phyloP scores from a whole-genome alignment of 1,284 basidiomycete species.

The Ustilago nuda region DNA sequence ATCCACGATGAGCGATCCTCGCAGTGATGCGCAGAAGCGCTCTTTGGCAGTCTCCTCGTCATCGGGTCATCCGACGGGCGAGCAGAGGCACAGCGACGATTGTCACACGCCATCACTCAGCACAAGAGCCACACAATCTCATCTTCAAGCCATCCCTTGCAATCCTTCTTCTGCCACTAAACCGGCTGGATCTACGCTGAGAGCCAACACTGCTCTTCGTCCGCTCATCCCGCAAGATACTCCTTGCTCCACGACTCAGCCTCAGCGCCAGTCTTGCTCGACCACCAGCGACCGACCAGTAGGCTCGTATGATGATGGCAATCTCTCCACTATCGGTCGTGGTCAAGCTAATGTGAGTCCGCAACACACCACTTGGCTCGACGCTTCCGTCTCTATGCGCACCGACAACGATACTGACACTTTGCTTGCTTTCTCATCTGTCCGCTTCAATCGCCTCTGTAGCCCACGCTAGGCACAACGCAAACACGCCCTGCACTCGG shows the following conservation, averaged over 20 bases:
- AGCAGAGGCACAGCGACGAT: constrained; percentile 24
- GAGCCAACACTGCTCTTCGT: constrained; percentile 27
- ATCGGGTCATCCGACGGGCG: constrained; percentile 7
- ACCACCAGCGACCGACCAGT: constrained; percentile 21
- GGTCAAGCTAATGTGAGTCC: constrained; percentile 33
- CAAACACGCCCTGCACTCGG: constrained; percentile 31
- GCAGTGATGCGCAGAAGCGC: constrained; percentile 45
- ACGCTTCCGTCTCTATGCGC: too few relatives aligned
- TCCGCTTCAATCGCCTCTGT: not conserved
- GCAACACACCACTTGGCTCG: not conserved
- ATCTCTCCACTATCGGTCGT: constrained; percentile 33
- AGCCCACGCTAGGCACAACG: constrained; percentile 22
- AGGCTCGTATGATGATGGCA: constrained; percentile 31
- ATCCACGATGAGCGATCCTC: constrained; percentile 21
- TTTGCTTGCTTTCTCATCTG: not conserved
- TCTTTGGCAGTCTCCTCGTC: not conserved
- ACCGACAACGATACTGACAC: not conserved
- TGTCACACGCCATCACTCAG: constrained; percentile 47
- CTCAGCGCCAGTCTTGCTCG: constrained; percentile 28
- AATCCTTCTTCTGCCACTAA: constrained; percentile 37
- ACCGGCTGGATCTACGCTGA: constrained; percentile 22
- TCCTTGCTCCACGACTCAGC: constrained; percentile 12
- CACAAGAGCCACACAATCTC: constrained; percentile 55
- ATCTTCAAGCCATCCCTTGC: constrained; percentile 31
- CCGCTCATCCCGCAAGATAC: constrained; percentile 34